Evolutionary conservation across 495 filamentous ascomycete species (phyloP).

Genomic region (Neurospora terricola): DNA sequence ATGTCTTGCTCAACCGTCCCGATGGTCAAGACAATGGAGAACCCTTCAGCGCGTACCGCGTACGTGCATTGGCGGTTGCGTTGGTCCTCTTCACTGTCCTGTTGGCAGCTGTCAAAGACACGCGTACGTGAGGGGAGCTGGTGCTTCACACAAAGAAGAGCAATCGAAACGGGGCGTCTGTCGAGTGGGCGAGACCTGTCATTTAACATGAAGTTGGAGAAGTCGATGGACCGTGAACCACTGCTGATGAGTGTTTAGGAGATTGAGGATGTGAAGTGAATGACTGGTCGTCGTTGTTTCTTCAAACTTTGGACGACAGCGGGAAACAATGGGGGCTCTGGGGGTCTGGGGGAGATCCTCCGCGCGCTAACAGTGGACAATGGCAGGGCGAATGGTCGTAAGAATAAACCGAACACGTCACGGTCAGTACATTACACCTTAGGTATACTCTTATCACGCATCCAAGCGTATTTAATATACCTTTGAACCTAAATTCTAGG

Average conservation of each 20-base stretch:
- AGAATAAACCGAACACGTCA: background rate
- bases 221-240: background rate
- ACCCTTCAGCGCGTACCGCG: background rate
- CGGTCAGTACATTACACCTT: background rate
- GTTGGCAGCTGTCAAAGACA: background rate
- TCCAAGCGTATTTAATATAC: background rate
- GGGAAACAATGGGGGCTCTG: background rate
- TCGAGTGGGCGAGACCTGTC: background rate
- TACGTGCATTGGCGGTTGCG: background rate
- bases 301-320: background rate
- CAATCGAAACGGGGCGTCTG: background rate
- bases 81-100: background rate
- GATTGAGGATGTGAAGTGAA: background rate
- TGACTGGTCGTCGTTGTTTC: background rate
- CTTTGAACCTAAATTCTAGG: background rate
- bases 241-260: background rate
- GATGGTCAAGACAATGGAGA: background rate
- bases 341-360: background rate
- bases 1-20: background rate
- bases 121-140: background rate
- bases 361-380: background rate
- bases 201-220: background rate
- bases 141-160: background rate
- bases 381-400: background rate
- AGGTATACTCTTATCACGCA: background rate